Evolutionary conservation across 2,329 filamentous ascomycete genomes (phyloP), one percentile per base, ranked within the genome.

Genomic region (Diaporthe ampelina): DNA sequence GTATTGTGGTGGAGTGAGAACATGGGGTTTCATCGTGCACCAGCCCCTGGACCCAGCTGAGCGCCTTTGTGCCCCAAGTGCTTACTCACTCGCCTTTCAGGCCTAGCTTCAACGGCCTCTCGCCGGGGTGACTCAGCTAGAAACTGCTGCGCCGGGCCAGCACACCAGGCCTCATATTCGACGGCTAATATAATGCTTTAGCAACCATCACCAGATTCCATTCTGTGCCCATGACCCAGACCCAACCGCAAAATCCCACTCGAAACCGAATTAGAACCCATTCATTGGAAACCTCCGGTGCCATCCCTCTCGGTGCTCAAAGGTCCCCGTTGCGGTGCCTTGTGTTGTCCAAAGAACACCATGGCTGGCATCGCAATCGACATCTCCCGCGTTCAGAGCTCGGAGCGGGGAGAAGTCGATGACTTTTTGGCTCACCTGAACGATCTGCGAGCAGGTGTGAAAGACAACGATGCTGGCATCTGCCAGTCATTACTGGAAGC

Each of bases 401-500:
- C 9, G 4, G 56, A n/a, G 1, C 29, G 21, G 21, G 45, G 45
- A 50, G 21, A 50, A n/a, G 35, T 21, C 40, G 24, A 45, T 4
- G 45, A 56, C 17, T 24, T 61, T 24, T 35, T 74, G 21, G 32
- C 40, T 4, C 70, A 74, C 26, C 50, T 71, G 15, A 58, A 65
- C 9, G 57, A 71, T 40, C 10, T 74, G 37, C 67, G 67, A n/a
- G 21, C 37, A 9, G 26, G 17, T 13, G 29, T 17, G 13, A n/a
- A 26, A 54, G 43, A 65, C 57, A 10, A 37, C 35, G 67, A 71
- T n/a, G 24, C n/a, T 9, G 54, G 7, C 8, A 74, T 74, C 17
- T 70, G 48, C 40, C 24, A 71, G 26, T 32, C 67, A n/a, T 17
- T 74, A 17, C 59, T 71, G 5, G 37, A 70, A 6, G 72, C 57